phyloP scores from a whole-genome alignment of 495 filamentous ascomycete species.

The Lepraria neglecta region DNA sequence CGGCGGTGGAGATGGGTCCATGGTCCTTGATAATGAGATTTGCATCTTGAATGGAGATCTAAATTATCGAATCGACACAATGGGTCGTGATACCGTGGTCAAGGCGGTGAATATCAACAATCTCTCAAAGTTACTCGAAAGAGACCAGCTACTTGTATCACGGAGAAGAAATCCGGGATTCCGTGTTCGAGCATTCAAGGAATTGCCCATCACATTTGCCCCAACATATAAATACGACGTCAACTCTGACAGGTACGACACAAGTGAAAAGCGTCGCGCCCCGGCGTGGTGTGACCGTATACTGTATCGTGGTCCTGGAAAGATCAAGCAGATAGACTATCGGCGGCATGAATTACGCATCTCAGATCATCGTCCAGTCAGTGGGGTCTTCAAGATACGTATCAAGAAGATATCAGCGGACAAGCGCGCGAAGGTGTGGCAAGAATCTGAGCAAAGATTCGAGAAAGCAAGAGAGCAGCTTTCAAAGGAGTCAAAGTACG shows the following conservation, averaged over 20 bases:
- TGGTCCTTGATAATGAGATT: conserved; percentile 95
- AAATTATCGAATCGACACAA: conserved; percentile 98
- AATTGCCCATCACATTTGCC: conserved; percentile 79
- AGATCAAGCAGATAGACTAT: conserved; percentile 83
- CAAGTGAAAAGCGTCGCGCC: conserved; percentile 88
- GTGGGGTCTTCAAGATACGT: conserved; percentile 68
- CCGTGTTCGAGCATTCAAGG: conserved; percentile 75
- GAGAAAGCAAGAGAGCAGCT: conserved; percentile 58
- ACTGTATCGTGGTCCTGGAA: conserved; percentile 74
- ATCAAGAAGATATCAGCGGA: conserved; percentile 70
- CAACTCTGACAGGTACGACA: conserved; percentile 87
- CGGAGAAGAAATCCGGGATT: conserved; percentile 83
- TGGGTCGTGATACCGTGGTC: conserved; percentile 85
- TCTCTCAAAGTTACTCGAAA: conserved; percentile 81
- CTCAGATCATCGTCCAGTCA: conserved; percentile 91
- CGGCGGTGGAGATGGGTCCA: conserved; percentile 85
- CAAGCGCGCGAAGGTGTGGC: conserved; percentile 59
- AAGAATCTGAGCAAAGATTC: conserved; percentile 64
- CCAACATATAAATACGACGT: conserved; percentile 99
- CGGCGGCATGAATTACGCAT: conserved; percentile 79
- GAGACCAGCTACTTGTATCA: conserved; percentile 86
- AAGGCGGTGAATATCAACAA: conserved; percentile 73
- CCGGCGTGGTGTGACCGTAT: conserved; percentile 97
- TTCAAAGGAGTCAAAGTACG: conserved; percentile 57
- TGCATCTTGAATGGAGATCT: conserved; percentile 94